phyloP scores from a whole-genome alignment of 78 protist genomes.

The Dictyostelium citrinum region DNA sequence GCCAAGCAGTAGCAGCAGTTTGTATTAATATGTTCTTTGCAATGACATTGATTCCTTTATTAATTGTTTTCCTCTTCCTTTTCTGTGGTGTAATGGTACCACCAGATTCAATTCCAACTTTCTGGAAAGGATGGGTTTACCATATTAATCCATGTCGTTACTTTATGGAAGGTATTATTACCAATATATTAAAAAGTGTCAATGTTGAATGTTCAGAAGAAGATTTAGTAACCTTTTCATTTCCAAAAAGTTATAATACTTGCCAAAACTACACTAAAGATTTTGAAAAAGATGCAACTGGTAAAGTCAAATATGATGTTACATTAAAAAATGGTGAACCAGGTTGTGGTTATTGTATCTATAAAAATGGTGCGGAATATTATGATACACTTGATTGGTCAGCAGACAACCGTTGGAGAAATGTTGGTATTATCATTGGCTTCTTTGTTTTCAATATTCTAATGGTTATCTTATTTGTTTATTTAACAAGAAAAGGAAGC shows the following conservation, averaged over 20 bases:
- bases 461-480: slow-evolving; percentile 34
- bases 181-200: slow-evolving; percentile 4
- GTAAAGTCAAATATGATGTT: background rate
- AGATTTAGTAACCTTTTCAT: slow-evolving; percentile 19
- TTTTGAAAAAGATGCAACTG: background rate
- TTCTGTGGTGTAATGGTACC: slow-evolving; percentile 69
- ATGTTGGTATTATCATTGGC: slow-evolving; percentile 20
- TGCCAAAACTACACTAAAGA: slow-evolving; percentile 21
- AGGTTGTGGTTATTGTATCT: slow-evolving; percentile 48
- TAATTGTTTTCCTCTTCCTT: slow-evolving; percentile 49
- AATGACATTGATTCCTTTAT: slow-evolving; percentile 36
- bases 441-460: slow-evolving; percentile 30
- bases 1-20: slow-evolving; percentile 69
- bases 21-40: slow-evolving; percentile 58
- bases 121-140: slow-evolving; percentile 50
- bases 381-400: slow-evolving; percentile 31
- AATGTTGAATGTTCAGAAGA: slow-evolving; percentile 8
- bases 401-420: slow-evolving; percentile 43
- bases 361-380: slow-evolving; percentile 53
- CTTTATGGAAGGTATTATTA: slow-evolving; percentile 69
- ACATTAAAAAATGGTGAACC: background rate
- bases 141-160: slow-evolving; percentile 39
- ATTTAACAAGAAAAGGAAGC: slow-evolving; percentile 16
- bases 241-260: slow-evolving; percentile 20
- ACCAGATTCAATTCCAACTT: slow-evolving; percentile 15